These are phyloP conservation scores for Hibiscus syriacus DNA, from an alignment of 345 rosid species.

Conservation along the genomic window DNA sequence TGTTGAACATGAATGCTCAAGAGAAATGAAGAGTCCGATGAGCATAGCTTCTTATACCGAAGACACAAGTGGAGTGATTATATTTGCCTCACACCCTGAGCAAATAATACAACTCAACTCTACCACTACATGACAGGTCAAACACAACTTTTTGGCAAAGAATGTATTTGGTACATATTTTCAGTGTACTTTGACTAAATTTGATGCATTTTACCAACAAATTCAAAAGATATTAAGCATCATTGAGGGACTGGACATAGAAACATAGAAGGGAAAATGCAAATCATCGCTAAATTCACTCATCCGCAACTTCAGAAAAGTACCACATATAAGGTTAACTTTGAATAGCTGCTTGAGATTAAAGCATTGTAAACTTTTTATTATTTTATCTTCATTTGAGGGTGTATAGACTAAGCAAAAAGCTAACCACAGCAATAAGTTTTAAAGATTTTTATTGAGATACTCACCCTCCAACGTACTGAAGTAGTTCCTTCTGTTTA, in stretches of 20 bases:
- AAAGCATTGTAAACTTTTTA: too few species aligned
- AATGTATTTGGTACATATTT: neutral
- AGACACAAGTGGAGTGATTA: neutral
- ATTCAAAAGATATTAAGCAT: neutral
- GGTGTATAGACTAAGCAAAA: too few species aligned
- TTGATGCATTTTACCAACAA: neutral
- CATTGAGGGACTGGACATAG: neutral
- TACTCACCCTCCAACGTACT: conserved; percentile 77
- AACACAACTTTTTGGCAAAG: neutral
- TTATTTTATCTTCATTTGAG: too few species aligned
- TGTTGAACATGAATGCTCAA: neutral
- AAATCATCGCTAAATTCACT: neutral
- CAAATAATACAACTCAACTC: neutral
- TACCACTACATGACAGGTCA: neutral
- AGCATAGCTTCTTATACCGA: neutral
- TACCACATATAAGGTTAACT: neutral
- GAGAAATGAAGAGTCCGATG: too few species aligned
- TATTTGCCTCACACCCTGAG: neutral
- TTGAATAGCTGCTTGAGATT: too few species aligned
- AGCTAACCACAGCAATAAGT: neutral
- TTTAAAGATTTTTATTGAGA: neutral
- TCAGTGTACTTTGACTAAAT: neutral
- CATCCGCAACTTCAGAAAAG: neutral
- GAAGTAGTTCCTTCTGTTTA: conserved; percentile 85
- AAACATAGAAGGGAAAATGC: neutral